Evolutionary conservation across 345 rosid genomes (phyloP).

Genomic region (Eutrema heterophyllum): DNA sequence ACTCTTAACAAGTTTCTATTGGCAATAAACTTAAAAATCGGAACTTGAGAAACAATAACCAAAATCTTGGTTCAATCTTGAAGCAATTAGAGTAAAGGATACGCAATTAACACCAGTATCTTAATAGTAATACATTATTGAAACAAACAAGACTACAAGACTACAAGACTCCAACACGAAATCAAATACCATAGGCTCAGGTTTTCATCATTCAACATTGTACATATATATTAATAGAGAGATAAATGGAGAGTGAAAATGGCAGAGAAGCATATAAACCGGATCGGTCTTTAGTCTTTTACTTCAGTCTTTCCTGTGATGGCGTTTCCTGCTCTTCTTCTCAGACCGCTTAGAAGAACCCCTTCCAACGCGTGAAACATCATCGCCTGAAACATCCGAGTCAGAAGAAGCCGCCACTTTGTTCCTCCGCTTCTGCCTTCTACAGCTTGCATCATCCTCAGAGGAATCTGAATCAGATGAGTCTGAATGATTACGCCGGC

Average conservation of each 20-base stretch:
- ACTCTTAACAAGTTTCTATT: not conserved
- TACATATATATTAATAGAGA: constrained; percentile 4
- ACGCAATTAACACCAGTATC: not conserved
- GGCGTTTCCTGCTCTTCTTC: constrained; percentile 58
- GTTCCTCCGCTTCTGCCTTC: constrained; percentile 44
- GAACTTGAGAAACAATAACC: constrained; percentile 37
- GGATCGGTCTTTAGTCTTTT: not conserved
- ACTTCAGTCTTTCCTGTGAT: constrained; percentile 29
- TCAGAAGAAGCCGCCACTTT: constrained; percentile 54
- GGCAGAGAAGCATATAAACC: not conserved
- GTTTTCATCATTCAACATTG: constrained; percentile 5
- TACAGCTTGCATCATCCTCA: constrained; percentile 16
- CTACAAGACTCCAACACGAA: not conserved
- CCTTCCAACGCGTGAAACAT: constrained; percentile 57
- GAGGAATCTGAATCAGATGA: constrained; percentile 29
- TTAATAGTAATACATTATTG: constrained; percentile 11
- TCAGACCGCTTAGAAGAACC: constrained; percentile 46
- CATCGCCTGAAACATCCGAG: constrained; percentile 35
- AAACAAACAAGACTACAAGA: constrained; percentile 20
- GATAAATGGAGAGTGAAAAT: not conserved
- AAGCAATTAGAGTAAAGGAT: not conserved
- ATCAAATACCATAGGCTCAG: not conserved
- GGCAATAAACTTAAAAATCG: constrained; percentile 36
- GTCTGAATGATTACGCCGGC: constrained; percentile 28
- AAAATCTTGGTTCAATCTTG: constrained; percentile 17